Percentiles rank a stretch among this genome's conserved stretches.
Evolutionary conservation across 2,329 filamentous ascomycete genomes (phyloP).

Genomic region (Curvularia hawaiiensis): DNA sequence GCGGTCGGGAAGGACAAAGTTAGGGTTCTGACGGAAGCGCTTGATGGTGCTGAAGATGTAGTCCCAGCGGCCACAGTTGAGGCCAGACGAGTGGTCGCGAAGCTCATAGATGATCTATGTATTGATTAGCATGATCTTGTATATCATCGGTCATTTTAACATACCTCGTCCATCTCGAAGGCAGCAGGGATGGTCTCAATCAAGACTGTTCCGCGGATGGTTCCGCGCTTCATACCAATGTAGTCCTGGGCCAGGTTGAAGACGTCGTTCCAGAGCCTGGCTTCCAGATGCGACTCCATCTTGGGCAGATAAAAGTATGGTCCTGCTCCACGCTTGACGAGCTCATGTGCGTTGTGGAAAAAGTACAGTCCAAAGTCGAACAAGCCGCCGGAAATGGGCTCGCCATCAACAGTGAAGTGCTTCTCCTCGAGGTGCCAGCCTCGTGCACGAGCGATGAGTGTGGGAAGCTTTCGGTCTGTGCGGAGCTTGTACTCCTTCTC

Average conservation of each 20-base stretch:
- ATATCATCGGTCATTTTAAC: neutral
- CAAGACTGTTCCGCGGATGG: constrained; percentile 90
- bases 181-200: constrained; percentile 98
- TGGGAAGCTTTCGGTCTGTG: constrained; percentile 84
- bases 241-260: constrained; percentile 97
- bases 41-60: constrained; percentile 99
- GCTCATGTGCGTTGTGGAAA: constrained; percentile 94
- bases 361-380: constrained; percentile 99
- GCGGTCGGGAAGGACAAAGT: constrained; percentile 92
- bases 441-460: constrained; percentile 90
- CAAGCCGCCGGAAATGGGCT: constrained; percentile 88
- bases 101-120: constrained; percentile 93
- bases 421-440: constrained; percentile 99
- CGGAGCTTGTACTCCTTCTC: constrained; percentile 97
- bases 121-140: constrained; percentile 18
- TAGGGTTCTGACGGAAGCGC: constrained; percentile 94
- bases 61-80: constrained; percentile 99
- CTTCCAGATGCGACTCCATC: constrained; percentile 98
- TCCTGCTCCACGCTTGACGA: constrained; percentile 80
- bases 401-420: constrained; percentile 93
- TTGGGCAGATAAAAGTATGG: constrained; percentile 99
- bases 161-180: constrained; percentile 95
- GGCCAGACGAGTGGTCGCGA: constrained; percentile 90
- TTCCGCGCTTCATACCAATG: constrained; percentile 85
- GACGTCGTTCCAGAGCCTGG: constrained; percentile 95